Evolutionary conservation across 2,329 filamentous ascomycete species (phyloP).

Genomic region (Diplodia mutila): DNA sequence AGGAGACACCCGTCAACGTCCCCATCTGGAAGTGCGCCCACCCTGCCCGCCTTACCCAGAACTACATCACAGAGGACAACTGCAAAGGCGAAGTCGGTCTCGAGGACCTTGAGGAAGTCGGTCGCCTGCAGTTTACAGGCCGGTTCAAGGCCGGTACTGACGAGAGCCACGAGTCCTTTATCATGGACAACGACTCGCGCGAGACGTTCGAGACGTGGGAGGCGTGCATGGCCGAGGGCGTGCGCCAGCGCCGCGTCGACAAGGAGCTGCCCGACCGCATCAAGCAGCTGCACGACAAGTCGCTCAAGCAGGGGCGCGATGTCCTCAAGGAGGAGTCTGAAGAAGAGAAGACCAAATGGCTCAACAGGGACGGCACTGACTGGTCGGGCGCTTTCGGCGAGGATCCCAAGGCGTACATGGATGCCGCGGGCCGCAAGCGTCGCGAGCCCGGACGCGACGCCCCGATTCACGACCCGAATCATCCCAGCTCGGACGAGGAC

Average conservation of each 20-base stretch:
- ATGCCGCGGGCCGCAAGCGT: slow-evolving; percentile 56
- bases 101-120: slow-evolving; percentile 75
- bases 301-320: slow-evolving; percentile 77
- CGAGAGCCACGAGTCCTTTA: slow-evolving; percentile 79
- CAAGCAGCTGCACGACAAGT: slow-evolving; percentile 78
- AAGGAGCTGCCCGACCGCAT: slow-evolving; percentile 74
- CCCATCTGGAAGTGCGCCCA: slow-evolving; percentile 87
- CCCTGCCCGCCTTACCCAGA: slow-evolving; percentile 77
- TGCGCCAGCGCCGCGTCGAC: slow-evolving; percentile 70
- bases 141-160: slow-evolving; percentile 91
- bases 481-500: slow-evolving; percentile 50
- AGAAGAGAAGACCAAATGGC: slow-evolving; percentile 76
- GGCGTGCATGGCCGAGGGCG: slow-evolving; percentile 84
- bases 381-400: slow-evolving; percentile 86
- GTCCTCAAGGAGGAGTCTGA: slow-evolving; percentile 73
- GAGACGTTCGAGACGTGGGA: slow-evolving; percentile 97
- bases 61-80: slow-evolving; percentile 85
- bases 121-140: slow-evolving; percentile 77
- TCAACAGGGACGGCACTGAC: slow-evolving; percentile 77
- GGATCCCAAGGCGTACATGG: slow-evolving; percentile 67
- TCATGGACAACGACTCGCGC: slow-evolving; percentile 82
- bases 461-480: slow-evolving; percentile 57
- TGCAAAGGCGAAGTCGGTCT: slow-evolving; percentile 70
- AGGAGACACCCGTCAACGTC: slow-evolving; percentile 77
- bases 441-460: slow-evolving; percentile 60